Conservation (phyloP, 495 filamentous ascomycete species). For the Neurospora cerealis region DNA sequence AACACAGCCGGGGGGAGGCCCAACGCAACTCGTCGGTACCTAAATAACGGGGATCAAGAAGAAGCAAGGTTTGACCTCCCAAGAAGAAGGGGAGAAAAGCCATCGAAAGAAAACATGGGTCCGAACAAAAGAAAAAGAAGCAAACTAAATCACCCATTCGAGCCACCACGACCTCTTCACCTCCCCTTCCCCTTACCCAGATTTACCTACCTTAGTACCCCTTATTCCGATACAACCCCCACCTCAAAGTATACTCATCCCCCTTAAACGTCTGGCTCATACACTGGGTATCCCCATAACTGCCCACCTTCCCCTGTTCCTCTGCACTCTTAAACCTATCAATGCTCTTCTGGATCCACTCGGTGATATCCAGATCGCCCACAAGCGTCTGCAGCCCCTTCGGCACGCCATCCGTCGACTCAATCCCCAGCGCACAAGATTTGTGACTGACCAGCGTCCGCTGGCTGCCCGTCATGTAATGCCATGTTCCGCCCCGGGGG, state of each 20-base stretch:
- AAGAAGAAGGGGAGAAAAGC: no score
- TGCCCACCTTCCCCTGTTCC: background rate
- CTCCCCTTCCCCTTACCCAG: background rate
- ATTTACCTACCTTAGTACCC: background rate
- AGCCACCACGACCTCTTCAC: no score
- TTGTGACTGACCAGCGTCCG: background rate
- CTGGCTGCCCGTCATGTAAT: background rate
- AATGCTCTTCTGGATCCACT: background rate
- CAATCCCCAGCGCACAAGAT: background rate
- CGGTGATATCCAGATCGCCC: background rate
- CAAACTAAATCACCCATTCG: no score
- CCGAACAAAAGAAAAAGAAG: no score
- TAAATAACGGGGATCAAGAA: no score
- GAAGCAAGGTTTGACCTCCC: no score
- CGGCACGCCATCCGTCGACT: background rate
- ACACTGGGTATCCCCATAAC: background rate
- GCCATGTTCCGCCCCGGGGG: background rate
- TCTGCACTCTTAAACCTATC: background rate
- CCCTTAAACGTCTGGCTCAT: background rate
- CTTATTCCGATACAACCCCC: background rate
- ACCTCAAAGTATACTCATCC: background rate
- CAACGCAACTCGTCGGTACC: no score
- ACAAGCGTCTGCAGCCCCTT: background rate
- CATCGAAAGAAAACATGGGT: no score
- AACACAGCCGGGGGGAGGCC: no score